Base-by-base conservation (phyloP, 345 rosid genomes). In the Sisymbrium altissimum region DNA sequence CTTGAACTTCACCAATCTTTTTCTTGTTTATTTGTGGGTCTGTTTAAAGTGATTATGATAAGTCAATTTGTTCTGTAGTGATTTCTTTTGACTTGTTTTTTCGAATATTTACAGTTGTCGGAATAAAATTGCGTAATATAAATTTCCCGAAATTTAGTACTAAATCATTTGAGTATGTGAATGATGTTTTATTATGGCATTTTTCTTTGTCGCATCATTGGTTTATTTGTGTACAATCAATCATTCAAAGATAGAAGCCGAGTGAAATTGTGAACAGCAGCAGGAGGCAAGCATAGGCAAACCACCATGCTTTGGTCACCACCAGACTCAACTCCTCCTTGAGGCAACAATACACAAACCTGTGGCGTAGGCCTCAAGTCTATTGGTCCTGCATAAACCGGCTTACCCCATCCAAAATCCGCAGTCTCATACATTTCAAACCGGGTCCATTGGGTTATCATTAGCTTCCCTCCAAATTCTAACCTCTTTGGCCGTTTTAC, bases 291-390 rank as follows among this genome's bases (percentile, higher is more conserved):
- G 81, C 98, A 93, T 40, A 93, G 88, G 78, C 94, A 91, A 5
- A 86, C 83, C 56, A 91, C 73, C 85, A 85, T 88, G 59, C 81
- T 76, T 63, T 87, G 94, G 30, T 71, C 76, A 50, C 44, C 64
- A 41, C 71, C 66, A 27, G 88, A 78, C 55, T 86, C 83, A 0
- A 80, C 67, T 35, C 80, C 87, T 18, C 88, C 91, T 77, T 77
- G 91, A 4, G 96, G 97, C 68, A 94, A 86, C 68, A 94, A 76
- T 14, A 93, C 88, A 66, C 97, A 91, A 23, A 93, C 94, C 67
- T 91, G 98, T 41, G 98, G 97, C 0, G 97, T 91, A 30, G 96
- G 97, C 7, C 93, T 93, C 38, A 93, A 75, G 84, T 93, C 97
- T 39, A 88, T 86, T 0, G 95, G 96, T 14, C 97, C 97, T 0